Base-by-base conservation (phyloP, 2,329 filamentous ascomycete species). In the Cordyceps cicadae region DNA sequence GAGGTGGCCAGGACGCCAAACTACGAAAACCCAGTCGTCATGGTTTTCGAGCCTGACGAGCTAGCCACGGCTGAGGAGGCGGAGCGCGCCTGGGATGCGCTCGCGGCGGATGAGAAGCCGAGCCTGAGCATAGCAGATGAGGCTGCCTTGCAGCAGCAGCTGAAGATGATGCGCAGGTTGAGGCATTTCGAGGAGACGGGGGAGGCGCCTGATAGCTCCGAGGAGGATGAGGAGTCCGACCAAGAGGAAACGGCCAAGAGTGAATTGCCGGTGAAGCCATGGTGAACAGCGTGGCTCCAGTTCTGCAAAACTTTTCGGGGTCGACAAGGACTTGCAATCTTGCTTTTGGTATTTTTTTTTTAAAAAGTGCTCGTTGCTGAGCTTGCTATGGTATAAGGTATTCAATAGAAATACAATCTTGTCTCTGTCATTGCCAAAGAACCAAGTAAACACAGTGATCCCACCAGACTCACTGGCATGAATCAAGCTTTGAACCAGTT, bases 1-100 rank as follows among this genome's bases (percentile, higher is more conserved):
- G 75, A 82, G 43, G 79, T 87, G 14, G 79, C 82, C 5, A 68
- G 73, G 2, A 64, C 69, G 3, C 61, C 68, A 0, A 63, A 63
- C 5, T 81, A 77, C 62, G 65, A 66, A 55, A 81, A 82, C 62
- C 74, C 75, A 0, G 64, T 68, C 9, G 69, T 78, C 45, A 62
- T 67, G 1, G 67, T 77, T 24, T 61, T 66, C 17, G 66, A 68
- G 59, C 63, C 62, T 21, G 61, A 65, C 17, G 66, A 68, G 60
- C 63, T 62, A 39, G 67, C 60, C 2, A 43, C 53, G 29, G 57
- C 60, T 7, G 64, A 70, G 15, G 61, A 63, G 32, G 54, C 66
- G 0, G 70, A 74, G 0, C 65, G 68, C 1, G 63, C 69, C 17
- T 76, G 74, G 71, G 63, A 63, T 11, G 62, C 65, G 2, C 17